Base-by-base conservation (phyloP, 2,329 filamentous ascomycete genomes). In the Aspergillus unguis region DNA sequence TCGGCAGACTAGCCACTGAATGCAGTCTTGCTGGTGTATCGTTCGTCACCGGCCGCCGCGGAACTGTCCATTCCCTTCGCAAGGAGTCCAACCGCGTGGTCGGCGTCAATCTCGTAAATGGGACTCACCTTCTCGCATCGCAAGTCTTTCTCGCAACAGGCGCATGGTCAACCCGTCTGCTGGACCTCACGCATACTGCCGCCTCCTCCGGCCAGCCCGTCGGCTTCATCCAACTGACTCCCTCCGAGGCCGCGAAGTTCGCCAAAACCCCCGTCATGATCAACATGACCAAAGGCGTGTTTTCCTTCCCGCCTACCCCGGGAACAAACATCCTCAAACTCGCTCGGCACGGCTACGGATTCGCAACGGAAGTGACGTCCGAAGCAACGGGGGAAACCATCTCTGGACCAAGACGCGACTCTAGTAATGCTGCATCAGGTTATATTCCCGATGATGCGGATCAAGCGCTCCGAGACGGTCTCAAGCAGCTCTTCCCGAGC, bases 81-180 rank as follows among this genome's bases (percentile, higher is more conserved):
- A 60, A 59, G 27, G 73, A 57, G 11, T 58, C 57, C 2, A 55
- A 57, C 2, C 54, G 55, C 6, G 60, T 83, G n/a, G 76, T 78
- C 1, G 88, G 88, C 32, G 87, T 77, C 25, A 76, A 72, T n/a
- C 71, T 86, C 6, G 60, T 64, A 2, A 71, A 78, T 50, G 79
- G 77, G 0, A 65, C 66, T 7, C 70, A 65, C 27, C 57, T 88
- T 3, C 73, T 71, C 9, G 87, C 86, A 1, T 85, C 88, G 35
- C 77, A 92, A 5, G 85, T 87, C n/a, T 78, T 95, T 46, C 77
- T 94, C 3, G 89, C 90, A 0, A 84, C 90, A 0, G 92, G 92
- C 6, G 90, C 91, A 3, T 96, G 91, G 92, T 88, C 87, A 1
- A 83, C 84, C 4, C 79, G 81, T 1, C 78, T 95, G 11, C 71